Evolutionary conservation across 2,329 filamentous ascomycete species (phyloP).

Genomic region (Fusarium armeniacum): DNA sequence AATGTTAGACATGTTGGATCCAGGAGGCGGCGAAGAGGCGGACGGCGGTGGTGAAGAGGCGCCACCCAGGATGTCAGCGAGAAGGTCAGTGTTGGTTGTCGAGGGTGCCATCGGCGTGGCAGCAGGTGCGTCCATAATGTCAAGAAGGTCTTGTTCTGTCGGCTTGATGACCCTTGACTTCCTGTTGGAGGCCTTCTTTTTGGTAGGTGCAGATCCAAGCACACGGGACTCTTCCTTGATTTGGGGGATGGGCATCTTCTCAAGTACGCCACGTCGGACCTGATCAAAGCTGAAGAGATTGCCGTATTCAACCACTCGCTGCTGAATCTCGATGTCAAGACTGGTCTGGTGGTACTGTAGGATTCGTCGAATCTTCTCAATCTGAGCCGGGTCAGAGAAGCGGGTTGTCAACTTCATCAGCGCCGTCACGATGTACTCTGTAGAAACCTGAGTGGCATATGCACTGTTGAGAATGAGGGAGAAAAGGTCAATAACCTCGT

Average conservation of each 20-base stretch:
- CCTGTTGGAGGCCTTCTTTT: conserved; percentile 78
- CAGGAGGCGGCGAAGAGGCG: conserved; percentile 62
- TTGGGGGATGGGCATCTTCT: conserved; percentile 98
- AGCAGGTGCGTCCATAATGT: conserved; percentile 86
- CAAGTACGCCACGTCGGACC: conserved; percentile 88
- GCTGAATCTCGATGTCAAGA: conserved; percentile 94
- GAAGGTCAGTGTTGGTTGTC: conserved; percentile 83
- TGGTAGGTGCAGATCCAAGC: conserved; percentile 82
- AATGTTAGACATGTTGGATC: conserved; percentile 77
- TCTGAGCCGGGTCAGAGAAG: conserved; percentile 84
- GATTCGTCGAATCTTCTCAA: conserved; percentile 86
- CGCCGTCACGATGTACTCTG: conserved; percentile 95
- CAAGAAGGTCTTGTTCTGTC: conserved; percentile 91
- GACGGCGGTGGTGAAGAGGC: conserved; percentile 63
- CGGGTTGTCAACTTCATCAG: conserved; percentile 95
- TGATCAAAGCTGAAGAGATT: conserved; percentile 94
- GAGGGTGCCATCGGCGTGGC: conserved; percentile 65
- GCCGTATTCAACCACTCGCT: conserved; percentile 93
- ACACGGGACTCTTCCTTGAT: conserved; percentile 96
- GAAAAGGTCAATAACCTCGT: conserved; percentile 94
- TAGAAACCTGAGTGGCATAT: conserved; percentile 90
- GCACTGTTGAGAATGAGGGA: conserved; percentile 92
- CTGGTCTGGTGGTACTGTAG: conserved; percentile 85
- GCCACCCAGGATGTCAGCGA: conserved; percentile 91
- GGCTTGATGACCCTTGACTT: conserved; percentile 84